phyloP scores from a whole-genome alignment of 176 grass and related monocot genomes.

The Aechmea fasciata region DNA sequence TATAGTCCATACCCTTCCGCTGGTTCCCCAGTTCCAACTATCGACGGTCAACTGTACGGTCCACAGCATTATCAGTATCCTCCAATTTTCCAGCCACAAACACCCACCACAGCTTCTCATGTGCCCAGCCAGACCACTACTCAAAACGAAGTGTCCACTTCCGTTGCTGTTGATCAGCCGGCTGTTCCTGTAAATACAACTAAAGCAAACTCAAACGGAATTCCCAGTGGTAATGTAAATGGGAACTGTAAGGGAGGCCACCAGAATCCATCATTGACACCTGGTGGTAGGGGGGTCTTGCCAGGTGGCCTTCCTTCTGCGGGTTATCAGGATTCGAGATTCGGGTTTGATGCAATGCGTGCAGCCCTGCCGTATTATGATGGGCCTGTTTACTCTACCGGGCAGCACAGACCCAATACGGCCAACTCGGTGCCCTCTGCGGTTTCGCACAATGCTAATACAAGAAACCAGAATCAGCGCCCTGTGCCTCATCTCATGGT shows the following conservation, averaged over 20 bases:
- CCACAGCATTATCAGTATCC: conserved; percentile 79
- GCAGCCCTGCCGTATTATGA: conserved; percentile 66
- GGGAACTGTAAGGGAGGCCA: conserved; percentile 43
- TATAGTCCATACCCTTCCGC: conserved; percentile 67
- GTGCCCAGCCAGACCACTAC: conserved; percentile 25
- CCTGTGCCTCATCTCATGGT: conserved; percentile 58
- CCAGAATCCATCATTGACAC: conserved; percentile 37
- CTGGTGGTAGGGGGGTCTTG: conserved; percentile 29
- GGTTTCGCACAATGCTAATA: conserved; percentile 39
- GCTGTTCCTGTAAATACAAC: conserved; percentile 33
- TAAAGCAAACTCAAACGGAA: conserved; percentile 29
- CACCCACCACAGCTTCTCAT: conserved; percentile 39
- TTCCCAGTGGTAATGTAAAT: conserved; percentile 39
- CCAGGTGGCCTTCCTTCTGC: conserved; percentile 46
- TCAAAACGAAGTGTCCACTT: conserved; percentile 39
- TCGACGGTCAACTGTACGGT: conserved; percentile 58
- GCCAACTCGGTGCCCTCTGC: conserved; percentile 42
- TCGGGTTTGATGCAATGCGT: conserved; percentile 37
- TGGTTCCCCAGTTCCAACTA: conserved; percentile 59
- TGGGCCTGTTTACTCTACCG: conserved; percentile 47
- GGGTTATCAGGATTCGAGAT: conserved; percentile 34
- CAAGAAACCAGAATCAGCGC: conserved; percentile 60
- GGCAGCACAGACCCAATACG: conserved; percentile 46
- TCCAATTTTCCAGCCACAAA: conserved; percentile 51
- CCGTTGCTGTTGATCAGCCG: conserved; percentile 38